Percentiles rank a stretch among this genome's conserved stretches.
Conservation (phyloP, 148 eudicot species). For the Camellia lanceoleosa region DNA sequence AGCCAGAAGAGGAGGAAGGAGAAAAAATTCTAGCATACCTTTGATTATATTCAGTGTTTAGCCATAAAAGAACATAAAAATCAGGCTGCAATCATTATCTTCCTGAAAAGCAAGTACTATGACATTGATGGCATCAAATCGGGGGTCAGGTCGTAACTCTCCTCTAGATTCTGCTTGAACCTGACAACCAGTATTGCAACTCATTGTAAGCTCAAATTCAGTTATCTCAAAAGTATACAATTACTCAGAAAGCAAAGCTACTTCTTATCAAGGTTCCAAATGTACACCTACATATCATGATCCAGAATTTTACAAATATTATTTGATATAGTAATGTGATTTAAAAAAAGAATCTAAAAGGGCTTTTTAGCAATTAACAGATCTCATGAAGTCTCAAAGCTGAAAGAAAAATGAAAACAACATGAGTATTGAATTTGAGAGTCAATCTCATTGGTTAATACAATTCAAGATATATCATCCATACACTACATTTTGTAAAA, state of each 20-base stretch:
- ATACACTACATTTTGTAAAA: background rate
- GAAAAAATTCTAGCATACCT: slow-evolving; percentile 36
- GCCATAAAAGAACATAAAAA: slow-evolving; percentile 57
- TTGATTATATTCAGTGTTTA: slow-evolving; percentile 19
- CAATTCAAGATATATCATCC: background rate
- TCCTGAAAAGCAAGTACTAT: slow-evolving; percentile 65
- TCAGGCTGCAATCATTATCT: slow-evolving; percentile 48
- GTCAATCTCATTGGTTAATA: background rate
- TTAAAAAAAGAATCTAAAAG: background rate
- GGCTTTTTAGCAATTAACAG: background rate
- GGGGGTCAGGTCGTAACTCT: slow-evolving; percentile 83
- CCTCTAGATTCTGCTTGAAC: slow-evolving; percentile 87
- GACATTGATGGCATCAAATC: slow-evolving; percentile 72
- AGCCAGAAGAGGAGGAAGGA: background rate
- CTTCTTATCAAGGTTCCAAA: background rate
- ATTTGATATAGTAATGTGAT: background rate
- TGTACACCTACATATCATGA: background rate
- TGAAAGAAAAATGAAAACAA: background rate
- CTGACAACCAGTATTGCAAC: slow-evolving; percentile 34
- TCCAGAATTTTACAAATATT: background rate
- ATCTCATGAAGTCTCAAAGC: background rate
- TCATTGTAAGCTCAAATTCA: slow-evolving; percentile 9
- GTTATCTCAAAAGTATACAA: background rate
- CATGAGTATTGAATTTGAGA: background rate
- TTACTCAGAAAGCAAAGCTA: background rate